Percentiles rank a stretch among this genome's conserved stretches.
These are phyloP conservation scores for Kickxella alabastrina DNA, from an alignment of 192 early-diverging fungal species.

Conservation along the genomic window DNA sequence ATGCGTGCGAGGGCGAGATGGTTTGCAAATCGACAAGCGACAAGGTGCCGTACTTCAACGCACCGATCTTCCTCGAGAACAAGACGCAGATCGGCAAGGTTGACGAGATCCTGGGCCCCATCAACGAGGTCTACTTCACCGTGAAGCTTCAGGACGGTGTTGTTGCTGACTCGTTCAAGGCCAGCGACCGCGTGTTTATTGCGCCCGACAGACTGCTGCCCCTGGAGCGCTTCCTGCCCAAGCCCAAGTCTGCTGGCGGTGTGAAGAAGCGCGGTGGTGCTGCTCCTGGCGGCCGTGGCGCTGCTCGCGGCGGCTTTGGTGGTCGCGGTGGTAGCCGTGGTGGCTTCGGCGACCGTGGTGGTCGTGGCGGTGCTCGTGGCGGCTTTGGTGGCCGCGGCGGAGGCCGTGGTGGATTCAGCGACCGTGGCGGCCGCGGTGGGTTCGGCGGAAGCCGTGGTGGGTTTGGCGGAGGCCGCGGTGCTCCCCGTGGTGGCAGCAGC, in stretches of 20 bases:
- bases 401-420: slow-evolving; percentile 46
- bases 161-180: slow-evolving; percentile 86
- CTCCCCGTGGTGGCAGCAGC: slow-evolving; percentile 37
- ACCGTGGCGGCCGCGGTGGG: slow-evolving; percentile 45
- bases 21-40: slow-evolving; percentile 85
- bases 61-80: slow-evolving; percentile 96
- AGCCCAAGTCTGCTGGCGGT: slow-evolving; percentile 64
- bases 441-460: slow-evolving; percentile 55
- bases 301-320: slow-evolving; percentile 22
- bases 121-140: slow-evolving; percentile 97
- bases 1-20: slow-evolving; percentile 97
- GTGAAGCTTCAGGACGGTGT: slow-evolving; percentile 95
- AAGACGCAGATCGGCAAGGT: slow-evolving; percentile 99
- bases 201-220: slow-evolving; percentile 91
- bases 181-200: slow-evolving; percentile 89
- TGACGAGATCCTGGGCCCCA: slow-evolving; percentile 96
- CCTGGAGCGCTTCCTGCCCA: slow-evolving; percentile 94
- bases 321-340: slow-evolving; percentile 37
- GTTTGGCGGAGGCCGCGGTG: slow-evolving; percentile 53
- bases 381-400: slow-evolving; percentile 47
- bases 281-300: slow-evolving; percentile 37
- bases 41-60: slow-evolving; percentile 99
- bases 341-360: slow-evolving; percentile 50
- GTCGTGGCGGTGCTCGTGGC: slow-evolving; percentile 51
- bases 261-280: slow-evolving; percentile 55